Percentiles rank a stretch among this genome's conserved stretches.
These are phyloP conservation scores for Gossypium davidsonii DNA, from an alignment of 441 rosid genomes.

Conservation along the genomic window DNA sequence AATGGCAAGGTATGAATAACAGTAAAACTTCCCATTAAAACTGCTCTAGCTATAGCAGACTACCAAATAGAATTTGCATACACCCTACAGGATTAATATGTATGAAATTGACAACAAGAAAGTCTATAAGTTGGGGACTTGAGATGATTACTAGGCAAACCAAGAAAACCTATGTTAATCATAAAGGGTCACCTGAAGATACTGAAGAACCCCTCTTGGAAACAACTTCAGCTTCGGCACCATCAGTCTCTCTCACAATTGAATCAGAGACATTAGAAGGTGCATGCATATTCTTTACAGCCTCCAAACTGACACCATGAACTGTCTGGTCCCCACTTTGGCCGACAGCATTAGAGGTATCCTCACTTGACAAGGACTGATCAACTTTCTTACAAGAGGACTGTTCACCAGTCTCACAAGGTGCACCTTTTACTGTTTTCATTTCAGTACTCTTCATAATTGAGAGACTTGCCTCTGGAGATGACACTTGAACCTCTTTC, in stretches of 20 bases:
- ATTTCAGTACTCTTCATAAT: conserved; percentile 26
- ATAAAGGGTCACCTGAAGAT: conserved; percentile 42
- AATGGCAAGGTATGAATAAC: not conserved
- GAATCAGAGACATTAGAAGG: conserved; percentile 28
- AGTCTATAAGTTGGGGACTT: not conserved
- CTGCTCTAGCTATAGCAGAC: not conserved
- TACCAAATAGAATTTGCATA: conserved; percentile 1
- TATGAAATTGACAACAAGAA: conserved; percentile 1
- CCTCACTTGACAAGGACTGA: conserved; percentile 27
- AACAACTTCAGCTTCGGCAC: conserved; percentile 23
- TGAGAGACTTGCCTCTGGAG: conserved; percentile 23
- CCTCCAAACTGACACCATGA: conserved; percentile 26
- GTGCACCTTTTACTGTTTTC: conserved; percentile 21
- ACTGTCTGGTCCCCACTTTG: conserved; percentile 24
- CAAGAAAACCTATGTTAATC: not conserved
- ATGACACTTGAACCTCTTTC: conserved; percentile 28
- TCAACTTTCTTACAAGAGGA: conserved; percentile 21
- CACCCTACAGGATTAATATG: not conserved
- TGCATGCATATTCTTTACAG: conserved; percentile 25
- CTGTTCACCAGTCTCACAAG: conserved; percentile 22
- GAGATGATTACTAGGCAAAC: not conserved
- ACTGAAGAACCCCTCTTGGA: conserved; percentile 24
- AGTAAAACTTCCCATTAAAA: not conserved
- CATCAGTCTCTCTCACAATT: conserved; percentile 23
- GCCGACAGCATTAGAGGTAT: conserved; percentile 32